Base-by-base conservation (phyloP, 1,284 basidiomycete species). In the Psilocybe mexicana region DNA sequence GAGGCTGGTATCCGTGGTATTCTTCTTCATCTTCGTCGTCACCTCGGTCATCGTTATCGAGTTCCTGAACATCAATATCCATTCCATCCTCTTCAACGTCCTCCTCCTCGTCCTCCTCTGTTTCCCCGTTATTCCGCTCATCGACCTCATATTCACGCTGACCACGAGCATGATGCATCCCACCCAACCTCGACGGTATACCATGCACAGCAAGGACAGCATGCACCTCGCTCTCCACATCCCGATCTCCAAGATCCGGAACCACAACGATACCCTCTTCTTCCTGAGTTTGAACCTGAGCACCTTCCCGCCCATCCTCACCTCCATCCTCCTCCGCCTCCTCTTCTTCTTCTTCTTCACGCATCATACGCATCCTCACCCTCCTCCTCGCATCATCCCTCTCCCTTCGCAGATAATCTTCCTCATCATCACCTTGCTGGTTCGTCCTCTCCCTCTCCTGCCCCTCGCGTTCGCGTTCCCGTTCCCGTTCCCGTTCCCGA, bases 211-310 rank as follows among this genome's bases (percentile, higher is more conserved):
- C 77, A 55, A 88, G 72, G 47, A 86, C 70, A 43, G 80, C 77
- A 62, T 83, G 77, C 35, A 88, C 80, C 61, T 85, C 82, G 61
- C 79, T 77, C 67, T 87, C 86, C n/a, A 84, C 78, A 28, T 75
- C 72, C n/a, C 72, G 76, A 61, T 86, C 83, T 25, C 84, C 86
- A 18, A 84, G 70, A 1, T 80, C 77, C 1, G 84, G 83, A 26
- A 85, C 81, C 24, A 84, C 74, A 4, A 84, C 75, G 55, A 84
- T 73, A 49, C 79, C 76, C 23, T 76, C 77, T 38, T 68, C 63
- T 12, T 75, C 71, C 23, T 18, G 18, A 18, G 18, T 18, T 18
- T 18, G 18, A 18, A 18, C 18, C 18, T 18, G 18, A 18, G 18
- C 18, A 18, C 74, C 75, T 0, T 71, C 73, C 28, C 74, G 73